A percentile compares a stretch with the other conserved stretches of the same genome.
Conservation (phyloP, 441 rosid genomes). For the Populus hybrid region DNA sequence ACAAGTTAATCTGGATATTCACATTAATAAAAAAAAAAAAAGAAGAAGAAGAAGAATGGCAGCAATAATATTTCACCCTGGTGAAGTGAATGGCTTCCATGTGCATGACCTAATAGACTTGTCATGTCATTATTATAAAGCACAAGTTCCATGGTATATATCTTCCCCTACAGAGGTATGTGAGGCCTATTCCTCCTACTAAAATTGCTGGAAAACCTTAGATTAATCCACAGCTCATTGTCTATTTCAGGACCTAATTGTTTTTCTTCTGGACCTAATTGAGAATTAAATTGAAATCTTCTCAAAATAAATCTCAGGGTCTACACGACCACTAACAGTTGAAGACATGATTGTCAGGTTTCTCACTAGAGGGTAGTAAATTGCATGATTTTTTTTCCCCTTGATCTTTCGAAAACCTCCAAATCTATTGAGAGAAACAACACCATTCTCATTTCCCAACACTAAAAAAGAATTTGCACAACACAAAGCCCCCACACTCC, state of each 20-base stretch:
- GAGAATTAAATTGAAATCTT: background rate
- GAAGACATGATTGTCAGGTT: background rate
- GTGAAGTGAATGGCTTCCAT: slow-evolving; percentile 21
- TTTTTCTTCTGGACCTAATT: background rate
- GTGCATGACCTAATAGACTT: slow-evolving; percentile 25
- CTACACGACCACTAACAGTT: no score
- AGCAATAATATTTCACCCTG: background rate
- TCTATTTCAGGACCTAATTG: background rate
- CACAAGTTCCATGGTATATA: slow-evolving; percentile 7
- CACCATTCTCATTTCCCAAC: slow-evolving; percentile 39
- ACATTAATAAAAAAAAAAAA: background rate
- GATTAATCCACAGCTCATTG: no score
- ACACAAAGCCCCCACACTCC: slow-evolving; percentile 36
- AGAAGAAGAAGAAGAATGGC: background rate
- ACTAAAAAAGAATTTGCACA: slow-evolving; percentile 25
- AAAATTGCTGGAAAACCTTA: background rate
- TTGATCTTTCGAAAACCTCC: background rate
- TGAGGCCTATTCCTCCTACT: no score
- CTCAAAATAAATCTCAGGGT: background rate
- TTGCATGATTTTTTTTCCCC: background rate
- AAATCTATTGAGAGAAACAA: slow-evolving; percentile 15
- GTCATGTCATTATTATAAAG: slow-evolving; percentile 25
- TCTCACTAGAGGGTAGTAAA: background rate
- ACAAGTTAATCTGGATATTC: no score
- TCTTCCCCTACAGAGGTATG: background rate